Evolutionary conservation across 352 stramenopile species (phyloP), one percentile per base, ranked within the genome.

Genomic region (Hyphochytrium catenoides): DNA sequence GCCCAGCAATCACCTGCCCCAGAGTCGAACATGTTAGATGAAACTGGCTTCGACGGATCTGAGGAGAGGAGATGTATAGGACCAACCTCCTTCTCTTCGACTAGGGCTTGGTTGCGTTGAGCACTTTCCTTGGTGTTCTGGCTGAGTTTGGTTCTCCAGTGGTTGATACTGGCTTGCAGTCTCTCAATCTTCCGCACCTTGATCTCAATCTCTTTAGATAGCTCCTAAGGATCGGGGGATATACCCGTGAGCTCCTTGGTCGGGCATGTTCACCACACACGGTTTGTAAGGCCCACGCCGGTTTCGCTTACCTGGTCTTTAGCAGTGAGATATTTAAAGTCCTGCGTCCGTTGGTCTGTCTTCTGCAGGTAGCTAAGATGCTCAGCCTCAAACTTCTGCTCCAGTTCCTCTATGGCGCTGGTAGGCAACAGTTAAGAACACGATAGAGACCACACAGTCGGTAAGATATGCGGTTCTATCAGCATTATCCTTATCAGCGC

Each of bases 141-240:
- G 21, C 64, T 61, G 41, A 91, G 81, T 48, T 92, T 92, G 31
- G 78, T 76, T 31, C 81, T 57, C 70, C 79, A 90, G 34, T 86
- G 60, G 9, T 73, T 62, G 16, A 93, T 70, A 31, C 62, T 74
- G 16, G 58, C 51, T 48, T 94, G 75, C 19, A 94, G 52, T 7
- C 73, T 59, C 54, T 93, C 76, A 26, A 93, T 92, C 51, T 89
- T 85, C 24, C 71, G 60, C 36, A 89, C 90, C 55, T 92, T 93
- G 46, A 78, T 55, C 54, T 88, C 70, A 31, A 94, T 91, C 34
- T 91, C 74, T 17, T 78, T 72, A 19, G 62, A 85, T 2, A 94
- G 54, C 47, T 92, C 69, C 29, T n/a, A n/a, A n/a, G 59, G 44
- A 19, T 48, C 44, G 14, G 41, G 42, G 18, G 24, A 21, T 21